Conservation (phyloP, 768 basidiomycete species). For the Rhizopogon sp. region DNA sequence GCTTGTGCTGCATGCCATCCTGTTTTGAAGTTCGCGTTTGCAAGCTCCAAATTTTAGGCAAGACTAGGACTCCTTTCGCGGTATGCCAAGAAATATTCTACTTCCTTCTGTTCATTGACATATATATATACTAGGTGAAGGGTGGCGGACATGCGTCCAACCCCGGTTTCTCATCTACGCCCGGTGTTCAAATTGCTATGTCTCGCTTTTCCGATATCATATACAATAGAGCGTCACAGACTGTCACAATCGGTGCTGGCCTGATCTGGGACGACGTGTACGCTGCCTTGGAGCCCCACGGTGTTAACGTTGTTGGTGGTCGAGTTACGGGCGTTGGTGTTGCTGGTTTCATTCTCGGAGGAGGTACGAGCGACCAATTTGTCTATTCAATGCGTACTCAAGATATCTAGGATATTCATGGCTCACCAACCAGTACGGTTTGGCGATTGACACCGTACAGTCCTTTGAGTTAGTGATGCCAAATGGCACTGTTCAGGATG, state of each 20-base stretch:
- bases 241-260: conserved; percentile 35
- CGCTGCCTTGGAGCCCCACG: conserved; percentile 34
- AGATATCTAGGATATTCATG: conserved; percentile 46
- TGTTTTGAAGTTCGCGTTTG: neutral
- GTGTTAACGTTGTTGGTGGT: conserved; percentile 53
- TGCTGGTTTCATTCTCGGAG: conserved; percentile 49
- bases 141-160: conserved; percentile 53
- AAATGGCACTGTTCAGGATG: conserved; percentile 34
- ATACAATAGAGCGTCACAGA: conserved; percentile 33
- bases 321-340: conserved; percentile 52
- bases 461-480: conserved; percentile 55
- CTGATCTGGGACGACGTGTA: conserved; percentile 68
- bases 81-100: neutral
- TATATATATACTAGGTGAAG: conserved; percentile 43
- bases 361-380: conserved; percentile 33
- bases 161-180: conserved; percentile 50
- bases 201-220: conserved; percentile 37
- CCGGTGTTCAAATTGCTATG: conserved; percentile 55
- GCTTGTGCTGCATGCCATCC: neutral
- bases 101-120: conserved; percentile 18
- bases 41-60: conserved; percentile 29
- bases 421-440: conserved; percentile 52
- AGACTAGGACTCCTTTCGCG: conserved; percentile 30
- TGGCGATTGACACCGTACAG: conserved; percentile 46
- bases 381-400: conserved; percentile 11